A percentile compares a stretch with the other conserved stretches of the same genome.
Conservation (phyloP, 179 eudicot genomes). For the Beta corolliflora region DNA sequence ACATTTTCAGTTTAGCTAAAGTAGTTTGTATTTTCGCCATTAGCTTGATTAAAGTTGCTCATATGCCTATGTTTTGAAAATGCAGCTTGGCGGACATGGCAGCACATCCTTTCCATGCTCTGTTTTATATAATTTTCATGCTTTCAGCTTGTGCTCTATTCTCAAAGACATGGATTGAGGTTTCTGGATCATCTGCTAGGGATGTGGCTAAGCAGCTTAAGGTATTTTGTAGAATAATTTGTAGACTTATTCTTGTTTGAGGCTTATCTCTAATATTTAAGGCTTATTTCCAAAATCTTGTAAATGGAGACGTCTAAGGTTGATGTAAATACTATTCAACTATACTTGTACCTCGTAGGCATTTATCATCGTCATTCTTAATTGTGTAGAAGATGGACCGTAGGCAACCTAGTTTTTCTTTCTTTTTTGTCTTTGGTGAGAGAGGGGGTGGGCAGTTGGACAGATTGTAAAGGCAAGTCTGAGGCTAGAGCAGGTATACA, state of each 20-base stretch:
- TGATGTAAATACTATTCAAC: too few species aligned
- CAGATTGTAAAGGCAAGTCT: too few species aligned
- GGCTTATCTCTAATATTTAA: too few species aligned
- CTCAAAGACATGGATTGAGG: conserved; percentile 88
- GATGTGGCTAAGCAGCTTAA: conserved; percentile 88
- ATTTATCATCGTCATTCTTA: too few species aligned
- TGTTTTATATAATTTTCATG: conserved; percentile 73
- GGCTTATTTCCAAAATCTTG: too few species aligned
- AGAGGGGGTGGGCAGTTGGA: background rate
- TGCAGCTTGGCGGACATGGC: conserved; percentile 80
- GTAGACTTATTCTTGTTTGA: background rate
- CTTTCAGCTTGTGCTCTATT: conserved; percentile 79
- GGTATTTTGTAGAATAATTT: conserved; percentile 34
- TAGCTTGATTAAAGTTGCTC: conserved; percentile 2
- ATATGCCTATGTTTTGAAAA: conserved; percentile 6
- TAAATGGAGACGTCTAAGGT: too few species aligned
- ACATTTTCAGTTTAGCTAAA: background rate
- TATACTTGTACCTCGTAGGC: too few species aligned
- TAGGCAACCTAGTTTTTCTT: too few species aligned
- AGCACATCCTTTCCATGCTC: conserved; percentile 86
- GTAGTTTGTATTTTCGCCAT: background rate
- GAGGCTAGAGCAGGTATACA: background rate
- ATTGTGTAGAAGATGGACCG: too few species aligned
- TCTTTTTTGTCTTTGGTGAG: background rate
- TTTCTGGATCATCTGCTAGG: conserved; percentile 81